Base-by-base conservation (phyloP, 2,329 filamentous ascomycete genomes). In the Aspergillus oerlinghausenensis region DNA sequence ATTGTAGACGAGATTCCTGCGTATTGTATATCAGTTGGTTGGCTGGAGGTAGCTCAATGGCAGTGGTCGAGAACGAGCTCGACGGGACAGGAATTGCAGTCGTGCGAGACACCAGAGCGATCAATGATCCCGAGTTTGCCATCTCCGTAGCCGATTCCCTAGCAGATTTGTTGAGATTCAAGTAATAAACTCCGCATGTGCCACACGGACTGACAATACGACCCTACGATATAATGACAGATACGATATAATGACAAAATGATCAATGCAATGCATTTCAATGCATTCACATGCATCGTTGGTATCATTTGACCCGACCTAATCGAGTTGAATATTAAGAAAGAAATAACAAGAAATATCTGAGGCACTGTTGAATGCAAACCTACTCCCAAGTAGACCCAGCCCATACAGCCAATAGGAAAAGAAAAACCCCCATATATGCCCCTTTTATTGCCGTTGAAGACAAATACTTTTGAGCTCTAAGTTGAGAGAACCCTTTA, bases 1-100 rank as follows among this genome's bases (percentile, higher is more conserved):
- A 70, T 89, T 89, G 77, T 89, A 89, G 63, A 89, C 81, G 60
- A 89, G 84, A 88, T 88, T 47, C 86, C 85, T 82, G 53, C 29
- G 11, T 52, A 17, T 26, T 7, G 25, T 26, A 26, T 11, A 23
- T 42, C 14, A 29, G 35, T 23, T 23, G 23, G 3, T 23, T 23
- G 23, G 23, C 23, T 23, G 23, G 2, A 23, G 23, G 23, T 23
- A 23, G 23, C 1, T 23, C 23, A 23, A 23, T 23, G 23, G 23
- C 32, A 9, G 17, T 43, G 14, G 4, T 89, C 17, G 76, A 72
- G 50, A 61, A 73, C 0, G 82, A 79, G 0, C 68, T 89, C 21
- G 53, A 73, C 14, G 79, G 71, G 0, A 82, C 73, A 21, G 74
- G 72, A 0, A 80, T 88, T 17, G 59, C 70, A 8, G 68, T 87